Base-by-base conservation (phyloP, 352 stramenopile genomes). In the Thalassiosira livingstoniorum region DNA sequence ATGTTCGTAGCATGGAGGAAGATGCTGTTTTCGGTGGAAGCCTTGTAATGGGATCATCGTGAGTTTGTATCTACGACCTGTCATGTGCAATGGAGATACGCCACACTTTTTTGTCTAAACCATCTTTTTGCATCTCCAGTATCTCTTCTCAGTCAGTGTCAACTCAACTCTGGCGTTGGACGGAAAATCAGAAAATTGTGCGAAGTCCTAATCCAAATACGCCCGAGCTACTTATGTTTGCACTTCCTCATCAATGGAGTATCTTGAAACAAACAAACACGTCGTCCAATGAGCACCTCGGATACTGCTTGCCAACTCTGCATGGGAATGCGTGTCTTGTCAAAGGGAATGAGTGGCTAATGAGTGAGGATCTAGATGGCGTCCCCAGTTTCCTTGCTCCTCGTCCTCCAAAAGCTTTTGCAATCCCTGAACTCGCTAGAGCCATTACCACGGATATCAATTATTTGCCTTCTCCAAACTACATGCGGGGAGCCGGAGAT, bases 181-280 rank as follows among this genome's bases (percentile, higher is more conserved):
- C n/a, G n/a, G n/a, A n/a, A n/a, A n/a, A n/a, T n/a, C n/a, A n/a
- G n/a, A n/a, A n/a, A n/a, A n/a, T n/a, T n/a, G n/a, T n/a, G n/a
- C n/a, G n/a, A n/a, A n/a, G n/a, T n/a, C n/a, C n/a, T n/a, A n/a
- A n/a, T n/a, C n/a, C n/a, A n/a, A n/a, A n/a, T n/a, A n/a, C n/a
- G n/a, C n/a, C n/a, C n/a, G n/a, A n/a, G n/a, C n/a, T n/a, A n/a
- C 70, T 94, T 10, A 93, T 92, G 83, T 94, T 92, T 80, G 90
- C 89, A 57, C 57, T 94, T 34, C 81, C 87, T 29, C 89, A 94
- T 70, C 90, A 94, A 67, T 55, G 81, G 13, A 55, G 90, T 45
- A 68, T 62, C 51, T 58, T 91, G 63, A 47, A 43, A 71, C 64
- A n/a, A 32, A 37, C 43, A 47, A 62, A 7, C 11, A 32, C 54